These are phyloP conservation scores for Rhizopogon vinicolor DNA, from an alignment of 768 basidiomycete genomes.

Conservation along the genomic window DNA sequence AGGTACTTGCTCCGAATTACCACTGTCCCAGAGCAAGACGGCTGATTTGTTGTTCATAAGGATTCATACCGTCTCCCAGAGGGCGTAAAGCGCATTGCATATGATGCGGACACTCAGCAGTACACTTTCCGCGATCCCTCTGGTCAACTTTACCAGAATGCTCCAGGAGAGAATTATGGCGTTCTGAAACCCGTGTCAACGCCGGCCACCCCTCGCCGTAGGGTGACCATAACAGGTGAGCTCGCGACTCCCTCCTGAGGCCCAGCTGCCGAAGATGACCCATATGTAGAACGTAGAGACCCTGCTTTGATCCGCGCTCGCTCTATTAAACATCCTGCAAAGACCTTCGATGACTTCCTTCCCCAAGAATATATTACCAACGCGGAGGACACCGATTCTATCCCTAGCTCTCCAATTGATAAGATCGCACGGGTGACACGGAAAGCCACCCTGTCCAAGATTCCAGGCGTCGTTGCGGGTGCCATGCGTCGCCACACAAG, in stretches of 20 bases:
- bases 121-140: constrained; percentile 46
- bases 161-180: constrained; percentile 43
- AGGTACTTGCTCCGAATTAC: constrained; percentile 12
- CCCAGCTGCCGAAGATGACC: not conserved
- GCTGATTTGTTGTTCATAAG: constrained; percentile 11
- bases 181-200: constrained; percentile 31
- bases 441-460: constrained; percentile 32
- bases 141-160: constrained; percentile 40
- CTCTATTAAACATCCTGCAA: constrained; percentile 15
- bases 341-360: constrained; percentile 45
- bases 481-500: constrained; percentile 17
- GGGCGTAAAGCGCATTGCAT: constrained; percentile 46
- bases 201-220: constrained; percentile 19
- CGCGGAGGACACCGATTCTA: constrained; percentile 9
- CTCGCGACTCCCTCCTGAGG: constrained; percentile 19
- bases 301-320: constrained; percentile 18
- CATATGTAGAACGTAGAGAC: constrained; percentile 18
- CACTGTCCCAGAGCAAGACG: not conserved
- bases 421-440: constrained; percentile 28
- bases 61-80: constrained; percentile 31
- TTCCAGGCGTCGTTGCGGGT: constrained; percentile 35
- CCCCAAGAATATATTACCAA: constrained; percentile 42
- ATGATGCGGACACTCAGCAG: constrained; percentile 48
- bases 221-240: constrained; percentile 19
- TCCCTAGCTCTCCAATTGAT: constrained; percentile 5